Conservation (phyloP, 306 rosid species). For the Alnus glutinosa region DNA sequence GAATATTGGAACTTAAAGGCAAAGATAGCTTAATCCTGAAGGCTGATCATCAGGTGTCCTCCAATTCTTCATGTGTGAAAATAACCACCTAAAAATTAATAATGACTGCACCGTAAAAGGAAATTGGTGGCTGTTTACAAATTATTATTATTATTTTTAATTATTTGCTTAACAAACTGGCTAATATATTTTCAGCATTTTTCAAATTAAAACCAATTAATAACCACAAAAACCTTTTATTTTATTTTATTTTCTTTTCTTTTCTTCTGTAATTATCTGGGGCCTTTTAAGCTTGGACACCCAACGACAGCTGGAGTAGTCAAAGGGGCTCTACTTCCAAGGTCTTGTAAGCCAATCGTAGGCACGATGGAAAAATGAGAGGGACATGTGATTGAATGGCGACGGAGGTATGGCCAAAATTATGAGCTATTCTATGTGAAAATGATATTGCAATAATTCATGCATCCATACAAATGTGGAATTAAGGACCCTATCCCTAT, state of each 20-base stretch:
- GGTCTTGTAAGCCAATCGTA: not conserved
- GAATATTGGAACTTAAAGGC: too few species aligned
- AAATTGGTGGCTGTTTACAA: too few species aligned
- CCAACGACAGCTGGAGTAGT: conserved; percentile 28
- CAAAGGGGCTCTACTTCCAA: conserved; percentile 9
- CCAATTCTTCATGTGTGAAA: too few species aligned
- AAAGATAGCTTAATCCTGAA: too few species aligned
- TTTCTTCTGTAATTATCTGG: not conserved
- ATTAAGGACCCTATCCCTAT: not conserved
- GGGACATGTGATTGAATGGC: not conserved
- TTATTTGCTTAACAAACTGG: not conserved
- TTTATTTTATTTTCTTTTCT: not conserved
- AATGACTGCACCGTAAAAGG: too few species aligned
- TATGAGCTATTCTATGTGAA: not conserved
- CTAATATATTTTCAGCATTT: not conserved
- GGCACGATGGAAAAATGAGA: not conserved
- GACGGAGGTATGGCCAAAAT: not conserved
- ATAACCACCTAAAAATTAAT: too few species aligned
- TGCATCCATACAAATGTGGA: not conserved
- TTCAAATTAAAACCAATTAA: too few species aligned
- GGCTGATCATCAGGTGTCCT: too few species aligned
- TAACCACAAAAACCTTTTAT: not conserved
- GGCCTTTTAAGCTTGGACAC: not conserved
- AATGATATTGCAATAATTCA: not conserved
- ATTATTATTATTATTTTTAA: too few species aligned